Evolutionary conservation across 805 yeast species (phyloP).

Genomic region (Cyberlindnera amylophila): DNA sequence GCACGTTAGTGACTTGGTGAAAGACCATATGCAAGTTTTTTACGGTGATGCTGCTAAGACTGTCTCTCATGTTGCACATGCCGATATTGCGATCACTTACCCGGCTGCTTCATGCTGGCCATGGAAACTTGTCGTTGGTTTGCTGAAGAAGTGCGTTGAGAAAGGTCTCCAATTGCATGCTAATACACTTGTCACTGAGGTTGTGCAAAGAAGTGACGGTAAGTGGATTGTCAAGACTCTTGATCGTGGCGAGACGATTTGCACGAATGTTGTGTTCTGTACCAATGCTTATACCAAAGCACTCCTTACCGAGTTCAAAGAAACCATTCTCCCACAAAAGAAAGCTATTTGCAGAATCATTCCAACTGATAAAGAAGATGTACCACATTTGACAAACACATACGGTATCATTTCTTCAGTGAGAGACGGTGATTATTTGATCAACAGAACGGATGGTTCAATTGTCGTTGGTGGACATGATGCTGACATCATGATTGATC

Average conservation of each 20-base stretch:
- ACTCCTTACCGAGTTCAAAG: constrained; percentile 27
- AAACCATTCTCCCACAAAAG: constrained; percentile 33
- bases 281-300: constrained; percentile 34
- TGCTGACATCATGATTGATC: constrained; percentile 1
- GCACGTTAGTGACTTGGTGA: constrained; percentile 25
- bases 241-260: constrained; percentile 24
- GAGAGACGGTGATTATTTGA: constrained; percentile 31
- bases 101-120: constrained; percentile 44
- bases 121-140: constrained; percentile 33
- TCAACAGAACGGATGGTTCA: constrained; percentile 36
- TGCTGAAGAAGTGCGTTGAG: constrained; percentile 29
- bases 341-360: constrained; percentile 29
- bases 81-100: constrained; percentile 62
- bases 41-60: constrained; percentile 38
- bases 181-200: constrained; percentile 34
- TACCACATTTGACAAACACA: constrained; percentile 33
- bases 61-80: constrained; percentile 71
- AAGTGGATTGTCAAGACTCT: constrained; percentile 31
- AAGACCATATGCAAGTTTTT: constrained; percentile 28
- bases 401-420: constrained; percentile 27
- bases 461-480: constrained; percentile 33
- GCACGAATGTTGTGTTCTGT: constrained; percentile 30
- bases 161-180: constrained; percentile 38
- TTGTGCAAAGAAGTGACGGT: constrained; percentile 25
- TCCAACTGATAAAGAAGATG: constrained; percentile 16